These are phyloP conservation scores for Aspergillus carbonarius DNA, from an alignment of 2,329 filamentous ascomycete genomes.

Conservation along the genomic window DNA sequence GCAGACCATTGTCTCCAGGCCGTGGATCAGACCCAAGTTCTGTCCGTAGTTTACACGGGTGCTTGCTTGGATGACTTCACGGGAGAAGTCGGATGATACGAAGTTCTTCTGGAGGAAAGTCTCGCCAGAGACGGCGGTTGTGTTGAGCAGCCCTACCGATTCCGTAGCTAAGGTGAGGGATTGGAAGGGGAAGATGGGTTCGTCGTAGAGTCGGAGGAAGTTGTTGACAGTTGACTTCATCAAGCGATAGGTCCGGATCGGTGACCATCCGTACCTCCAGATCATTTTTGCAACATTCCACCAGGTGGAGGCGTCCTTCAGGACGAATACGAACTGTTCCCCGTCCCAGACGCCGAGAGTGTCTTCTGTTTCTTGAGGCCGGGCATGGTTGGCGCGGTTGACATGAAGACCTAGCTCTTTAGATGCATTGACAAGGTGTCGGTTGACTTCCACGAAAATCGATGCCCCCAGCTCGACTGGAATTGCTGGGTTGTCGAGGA, in stretches of 20 bases:
- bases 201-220: constrained; percentile 78
- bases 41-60: constrained; percentile 95
- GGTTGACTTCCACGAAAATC: constrained; percentile 84
- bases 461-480: constrained; percentile 86
- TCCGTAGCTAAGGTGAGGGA: constrained; percentile 69
- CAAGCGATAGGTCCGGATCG: constrained; percentile 69
- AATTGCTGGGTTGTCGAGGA: constrained; percentile 64
- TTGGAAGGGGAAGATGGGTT: constrained; percentile 78
- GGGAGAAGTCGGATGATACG: constrained; percentile 66
- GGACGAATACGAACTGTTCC: constrained; percentile 66
- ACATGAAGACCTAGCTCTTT: constrained; percentile 67
- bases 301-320: constrained; percentile 65
- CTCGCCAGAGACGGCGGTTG: constrained; percentile 70
- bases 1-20: constrained; percentile 85
- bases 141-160: constrained; percentile 64
- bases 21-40: constrained; percentile 82
- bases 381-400: constrained; percentile 49
- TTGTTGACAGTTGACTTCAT: constrained; percentile 69
- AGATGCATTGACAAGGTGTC: constrained; percentile 74
- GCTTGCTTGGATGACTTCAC: constrained; percentile 83
- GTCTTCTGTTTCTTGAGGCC: constrained; percentile 45
- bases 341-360: constrained; percentile 84
- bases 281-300: constrained; percentile 77
- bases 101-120: constrained; percentile 68
- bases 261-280: constrained; percentile 81